Percentiles rank a stretch among this genome's conserved stretches.
Evolutionary conservation across 768 basidiomycete species (phyloP).

Genomic region (Russula compacta): DNA sequence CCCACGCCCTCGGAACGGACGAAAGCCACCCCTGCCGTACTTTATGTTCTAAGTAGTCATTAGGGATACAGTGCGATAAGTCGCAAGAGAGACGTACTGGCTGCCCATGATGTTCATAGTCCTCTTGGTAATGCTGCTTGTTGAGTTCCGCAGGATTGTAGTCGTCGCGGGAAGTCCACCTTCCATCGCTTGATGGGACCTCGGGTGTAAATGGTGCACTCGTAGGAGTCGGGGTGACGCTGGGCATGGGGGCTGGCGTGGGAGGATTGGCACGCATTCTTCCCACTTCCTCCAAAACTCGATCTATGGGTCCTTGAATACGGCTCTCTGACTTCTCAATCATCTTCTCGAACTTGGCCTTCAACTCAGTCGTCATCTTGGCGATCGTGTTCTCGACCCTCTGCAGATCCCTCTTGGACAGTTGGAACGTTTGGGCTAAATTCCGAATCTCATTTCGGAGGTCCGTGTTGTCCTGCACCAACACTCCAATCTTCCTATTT

Average conservation of each 20-base stretch:
- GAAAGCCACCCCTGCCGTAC: neutral
- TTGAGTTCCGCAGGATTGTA: neutral
- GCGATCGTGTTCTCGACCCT: conserved; percentile 1
- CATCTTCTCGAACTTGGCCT: conserved; percentile 1
- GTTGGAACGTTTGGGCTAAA: neutral
- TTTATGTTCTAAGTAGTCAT: neutral
- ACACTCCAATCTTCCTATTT: neutral
- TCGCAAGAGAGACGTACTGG: conserved; percentile 1
- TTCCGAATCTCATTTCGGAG: neutral
- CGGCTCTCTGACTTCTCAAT: conserved; percentile 3
- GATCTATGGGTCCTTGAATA: conserved; percentile 2
- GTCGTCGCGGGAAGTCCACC: neutral
- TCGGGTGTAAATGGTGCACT: neutral
- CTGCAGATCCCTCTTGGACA: conserved; percentile 9
- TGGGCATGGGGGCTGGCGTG: neutral
- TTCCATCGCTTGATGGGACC: neutral
- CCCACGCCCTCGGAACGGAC: neutral
- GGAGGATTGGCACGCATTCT: conserved; percentile 2
- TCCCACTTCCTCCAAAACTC: conserved; percentile 8
- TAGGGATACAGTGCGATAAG: neutral
- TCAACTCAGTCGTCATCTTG: neutral
- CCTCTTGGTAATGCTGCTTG: conserved; percentile 6
- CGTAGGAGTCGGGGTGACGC: neutral
- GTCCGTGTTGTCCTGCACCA: neutral
- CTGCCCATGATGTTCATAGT: neutral